A percentile compares a stretch with the other conserved stretches of the same genome.
Conservation (phyloP, 2,329 filamentous ascomycete genomes). For the Botrytis pseudocinerea region DNA sequence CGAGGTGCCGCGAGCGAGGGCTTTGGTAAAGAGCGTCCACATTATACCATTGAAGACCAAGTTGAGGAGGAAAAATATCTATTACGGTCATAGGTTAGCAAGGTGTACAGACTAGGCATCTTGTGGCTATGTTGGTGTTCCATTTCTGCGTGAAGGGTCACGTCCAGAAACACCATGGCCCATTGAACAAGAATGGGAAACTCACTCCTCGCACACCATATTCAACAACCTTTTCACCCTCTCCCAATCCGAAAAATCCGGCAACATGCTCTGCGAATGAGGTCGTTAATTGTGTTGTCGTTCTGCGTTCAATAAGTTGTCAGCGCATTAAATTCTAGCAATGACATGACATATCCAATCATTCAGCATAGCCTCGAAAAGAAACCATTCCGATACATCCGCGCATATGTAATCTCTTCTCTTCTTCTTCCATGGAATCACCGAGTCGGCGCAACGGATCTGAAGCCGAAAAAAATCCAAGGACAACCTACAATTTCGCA, state of each 20-base stretch:
- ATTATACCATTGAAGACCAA: slow-evolving; percentile 50
- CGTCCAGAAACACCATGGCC: neutral
- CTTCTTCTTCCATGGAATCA: neutral
- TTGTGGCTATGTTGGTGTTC: neutral
- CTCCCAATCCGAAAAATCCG: slow-evolving; percentile 46
- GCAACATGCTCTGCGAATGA: slow-evolving; percentile 51
- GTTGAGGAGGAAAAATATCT: slow-evolving; percentile 27
- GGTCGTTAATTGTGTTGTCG: slow-evolving; percentile 57
- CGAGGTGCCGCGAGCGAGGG: slow-evolving; percentile 70
- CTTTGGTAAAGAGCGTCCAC: slow-evolving; percentile 81
- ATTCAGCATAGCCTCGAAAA: slow-evolving; percentile 6
- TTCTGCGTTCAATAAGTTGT: slow-evolving; percentile 42
- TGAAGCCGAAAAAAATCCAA: neutral
- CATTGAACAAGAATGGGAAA: slow-evolving; percentile 20
- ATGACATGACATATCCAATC: neutral
- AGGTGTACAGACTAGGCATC: neutral
- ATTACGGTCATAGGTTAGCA: neutral
- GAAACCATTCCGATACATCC: neutral
- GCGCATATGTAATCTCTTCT: neutral
- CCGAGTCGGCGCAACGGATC: neutral
- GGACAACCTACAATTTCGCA: slow-evolving; percentile 68
- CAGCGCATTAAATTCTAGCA: neutral
- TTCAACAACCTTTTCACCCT: slow-evolving; percentile 51
- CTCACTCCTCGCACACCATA: slow-evolving; percentile 52
- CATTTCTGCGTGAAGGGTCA: neutral